Conservation (phyloP, 345 rosid genomes). For the Rhizophora mangle region DNA sequence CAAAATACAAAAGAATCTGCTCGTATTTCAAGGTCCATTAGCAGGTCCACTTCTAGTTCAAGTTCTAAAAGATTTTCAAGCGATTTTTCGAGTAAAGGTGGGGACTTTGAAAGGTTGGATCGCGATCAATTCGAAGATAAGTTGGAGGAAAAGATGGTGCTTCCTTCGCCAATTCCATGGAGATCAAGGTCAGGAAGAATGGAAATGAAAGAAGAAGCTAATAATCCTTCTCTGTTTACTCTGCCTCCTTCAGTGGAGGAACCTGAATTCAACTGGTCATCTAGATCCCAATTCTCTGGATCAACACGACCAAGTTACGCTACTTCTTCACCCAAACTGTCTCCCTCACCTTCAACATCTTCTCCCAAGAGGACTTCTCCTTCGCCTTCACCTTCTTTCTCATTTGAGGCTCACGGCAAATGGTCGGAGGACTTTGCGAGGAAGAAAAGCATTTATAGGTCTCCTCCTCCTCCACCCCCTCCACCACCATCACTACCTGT, state of each 20-base stretch:
- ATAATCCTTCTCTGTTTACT: conserved; percentile 13
- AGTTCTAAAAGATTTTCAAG: conserved; percentile 44
- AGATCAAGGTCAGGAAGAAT: conserved; percentile 75
- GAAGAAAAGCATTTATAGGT: conserved; percentile 45
- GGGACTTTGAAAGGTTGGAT: conserved; percentile 29
- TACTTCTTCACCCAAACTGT: conserved; percentile 41
- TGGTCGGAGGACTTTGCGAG: conserved; percentile 42
- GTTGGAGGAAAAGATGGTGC: conserved; percentile 44
- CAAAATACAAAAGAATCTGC: conserved; percentile 24
- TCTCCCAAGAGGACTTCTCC: conserved; percentile 21
- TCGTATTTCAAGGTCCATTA: conserved; percentile 21
- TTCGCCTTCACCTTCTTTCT: conserved; percentile 8
- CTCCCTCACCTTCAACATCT: conserved; percentile 37
- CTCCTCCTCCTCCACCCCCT: conserved; percentile 60
- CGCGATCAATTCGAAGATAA: conserved; percentile 24
- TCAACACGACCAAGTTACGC: conserved; percentile 27
- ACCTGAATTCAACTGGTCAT: conserved; percentile 24
- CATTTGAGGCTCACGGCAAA: conserved; percentile 41
- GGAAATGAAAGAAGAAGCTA: conserved; percentile 43
- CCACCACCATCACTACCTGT: conserved; percentile 56
- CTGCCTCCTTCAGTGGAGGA: conserved; percentile 34
- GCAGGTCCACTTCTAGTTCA: conserved; percentile 27
- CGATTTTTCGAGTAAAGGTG: conserved; percentile 16
- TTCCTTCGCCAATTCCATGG: conserved; percentile 98
- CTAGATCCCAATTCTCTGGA: conserved; percentile 28